These are phyloP conservation scores for Pichia phayaonensis DNA, from an alignment of 805 yeast genomes.

Conservation along the genomic window DNA sequence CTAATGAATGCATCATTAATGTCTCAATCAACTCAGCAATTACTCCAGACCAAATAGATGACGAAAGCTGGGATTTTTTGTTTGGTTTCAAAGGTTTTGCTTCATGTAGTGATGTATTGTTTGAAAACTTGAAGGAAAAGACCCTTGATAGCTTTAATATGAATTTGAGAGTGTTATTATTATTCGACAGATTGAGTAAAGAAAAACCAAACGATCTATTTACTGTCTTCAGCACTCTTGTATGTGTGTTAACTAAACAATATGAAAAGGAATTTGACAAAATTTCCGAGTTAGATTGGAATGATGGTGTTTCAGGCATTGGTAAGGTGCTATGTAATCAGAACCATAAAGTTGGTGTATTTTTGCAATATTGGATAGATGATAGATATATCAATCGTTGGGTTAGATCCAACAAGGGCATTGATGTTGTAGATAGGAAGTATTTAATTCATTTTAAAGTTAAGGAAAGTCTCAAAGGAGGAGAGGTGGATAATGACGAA, in stretches of 20 bases:
- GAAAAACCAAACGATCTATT: slow-evolving; percentile 27
- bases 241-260: slow-evolving; percentile 16
- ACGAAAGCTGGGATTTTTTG: slow-evolving; percentile 19
- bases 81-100: slow-evolving; percentile 18
- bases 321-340: slow-evolving; percentile 24
- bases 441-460: slow-evolving; percentile 29
- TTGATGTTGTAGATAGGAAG: slow-evolving; percentile 15
- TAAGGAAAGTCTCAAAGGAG: slow-evolving; percentile 15
- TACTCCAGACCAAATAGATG: slow-evolving; percentile 20
- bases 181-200: slow-evolving; percentile 26
- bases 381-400: slow-evolving; percentile 21
- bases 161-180: slow-evolving; percentile 26
- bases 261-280: neutral
- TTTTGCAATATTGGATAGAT: slow-evolving; percentile 28
- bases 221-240: slow-evolving; percentile 24
- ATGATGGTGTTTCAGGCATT: slow-evolving; percentile 20
- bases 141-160: slow-evolving; percentile 29
- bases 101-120: slow-evolving; percentile 22
- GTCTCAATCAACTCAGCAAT: slow-evolving; percentile 29
- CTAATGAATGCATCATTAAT: slow-evolving; percentile 5
- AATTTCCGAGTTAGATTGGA: slow-evolving; percentile 7
- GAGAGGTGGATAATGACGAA: neutral
- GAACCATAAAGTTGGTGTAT: slow-evolving; percentile 26
- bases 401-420: slow-evolving; percentile 11
- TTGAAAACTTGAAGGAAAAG: slow-evolving; percentile 21